These are phyloP conservation scores for Aspergillus hancockii DNA, from an alignment of 495 filamentous ascomycete species.

Conservation along the genomic window DNA sequence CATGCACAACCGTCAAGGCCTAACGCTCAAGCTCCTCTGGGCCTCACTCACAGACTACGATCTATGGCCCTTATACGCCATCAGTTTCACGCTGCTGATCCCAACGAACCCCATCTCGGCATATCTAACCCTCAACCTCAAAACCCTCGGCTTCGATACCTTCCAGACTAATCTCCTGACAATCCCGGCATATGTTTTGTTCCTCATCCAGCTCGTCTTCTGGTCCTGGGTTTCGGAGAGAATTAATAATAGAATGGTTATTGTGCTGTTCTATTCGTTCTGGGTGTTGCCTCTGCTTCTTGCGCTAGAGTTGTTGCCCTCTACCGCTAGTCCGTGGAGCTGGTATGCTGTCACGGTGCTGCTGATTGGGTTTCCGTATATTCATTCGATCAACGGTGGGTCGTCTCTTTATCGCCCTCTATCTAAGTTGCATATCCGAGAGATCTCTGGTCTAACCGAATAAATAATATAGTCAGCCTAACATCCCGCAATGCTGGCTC, in stretches of 20 bases:
- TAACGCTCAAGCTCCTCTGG: conserved; percentile 50
- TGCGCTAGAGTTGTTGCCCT: conserved; percentile 18
- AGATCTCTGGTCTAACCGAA: not conserved
- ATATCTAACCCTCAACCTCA: conserved; percentile 59
- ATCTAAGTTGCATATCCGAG: too few relatives aligned
- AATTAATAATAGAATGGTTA: conserved; percentile 52
- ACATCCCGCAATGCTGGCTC: conserved; percentile 35
- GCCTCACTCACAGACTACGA: conserved; percentile 57
- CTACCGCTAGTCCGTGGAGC: conserved; percentile 15
- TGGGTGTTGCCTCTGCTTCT: conserved; percentile 55
- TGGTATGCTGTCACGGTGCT: conserved; percentile 21
- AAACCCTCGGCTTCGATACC: conserved; percentile 56
- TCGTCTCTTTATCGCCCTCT: not conserved
- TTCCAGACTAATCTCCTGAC: conserved; percentile 62
- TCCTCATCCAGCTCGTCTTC: conserved; percentile 37
- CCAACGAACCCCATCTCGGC: conserved; percentile 7
- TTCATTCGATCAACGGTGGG: conserved; percentile 31
- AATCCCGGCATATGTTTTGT: conserved; percentile 39
- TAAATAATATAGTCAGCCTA: conserved; percentile 15
- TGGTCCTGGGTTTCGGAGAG: conserved; percentile 61
- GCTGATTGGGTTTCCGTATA: conserved; percentile 26
- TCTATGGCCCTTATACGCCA: conserved; percentile 49
- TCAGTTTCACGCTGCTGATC: conserved; percentile 13
- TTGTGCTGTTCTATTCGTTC: conserved; percentile 44
- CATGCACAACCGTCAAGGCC: conserved; percentile 43